Evolutionary conservation across 192 early-diverging fungal genomes (phyloP), one percentile per base, ranked within the genome.

Genomic region (Phycomyces blakesleeanus): DNA sequence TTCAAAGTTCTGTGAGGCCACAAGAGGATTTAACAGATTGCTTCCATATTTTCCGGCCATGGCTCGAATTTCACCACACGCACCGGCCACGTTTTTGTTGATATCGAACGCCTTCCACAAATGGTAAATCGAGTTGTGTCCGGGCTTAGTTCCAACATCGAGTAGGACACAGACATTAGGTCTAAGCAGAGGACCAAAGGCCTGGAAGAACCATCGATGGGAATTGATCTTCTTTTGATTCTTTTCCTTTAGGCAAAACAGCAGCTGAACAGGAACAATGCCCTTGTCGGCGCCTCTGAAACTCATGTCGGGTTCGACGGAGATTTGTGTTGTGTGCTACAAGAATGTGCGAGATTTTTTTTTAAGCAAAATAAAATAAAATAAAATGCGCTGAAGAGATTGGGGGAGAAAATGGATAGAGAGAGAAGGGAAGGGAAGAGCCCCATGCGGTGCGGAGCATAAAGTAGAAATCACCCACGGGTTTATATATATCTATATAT

Each of bases 231-330:
- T 95, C 71, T 92, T 94, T 56, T 86, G 85, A 63, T 95, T 95
- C 76, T 93, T 91, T 75, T 95, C 93, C 70, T 95, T 95, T 8
- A 95, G 76, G 71, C 90, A 88, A 67, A 95, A 95, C 20, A 95
- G 72, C 26, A 86, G 81, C 76, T 93, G 93, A 47, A 85, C 76
- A 57, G 90, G 90, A n/a, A 89, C 87, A 49, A 81, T 78, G 42
- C 84, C 82, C 51, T 91, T 78, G 21, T 82, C 76, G 3, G 78
- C 75, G 42, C 85, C 86, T 70, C 80, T 80, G 47, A 87, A 79
- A 27, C 82, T 78, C 83, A 89, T 85, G 25, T 88, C 87, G 18
- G 85, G 73, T 27, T 88, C 89, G 37, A 92, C 72, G 39, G 79
- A 81, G 49, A 88, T 55, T 73, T 94, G 92, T 1, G 90, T 81